Evolutionary conservation across 257 asterid genomes (phyloP).

Genomic region (Vinca minor): DNA sequence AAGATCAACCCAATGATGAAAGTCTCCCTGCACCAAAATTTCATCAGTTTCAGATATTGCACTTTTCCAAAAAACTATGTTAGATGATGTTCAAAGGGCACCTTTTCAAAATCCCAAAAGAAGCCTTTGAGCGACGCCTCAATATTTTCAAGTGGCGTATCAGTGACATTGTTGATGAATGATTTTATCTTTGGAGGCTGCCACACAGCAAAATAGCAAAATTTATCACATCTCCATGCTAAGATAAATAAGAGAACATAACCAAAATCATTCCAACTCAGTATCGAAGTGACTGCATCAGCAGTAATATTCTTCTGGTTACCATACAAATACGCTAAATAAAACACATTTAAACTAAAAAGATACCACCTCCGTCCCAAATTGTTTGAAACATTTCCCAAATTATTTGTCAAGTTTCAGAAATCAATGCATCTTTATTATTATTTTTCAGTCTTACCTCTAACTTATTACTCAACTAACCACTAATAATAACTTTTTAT

Average conservation of each 20-base stretch:
- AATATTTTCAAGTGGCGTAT: constrained; percentile 71
- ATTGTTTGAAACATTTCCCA: too few species aligned
- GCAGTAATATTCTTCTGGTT: too few species aligned
- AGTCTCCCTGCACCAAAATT: constrained; percentile 75
- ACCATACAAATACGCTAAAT: too few species aligned
- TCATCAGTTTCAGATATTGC: constrained; percentile 14
- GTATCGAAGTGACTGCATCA: too few species aligned
- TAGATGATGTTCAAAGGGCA: constrained; percentile 23
- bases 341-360: too few species aligned
- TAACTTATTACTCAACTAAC: too few species aligned
- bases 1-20: constrained; percentile 97
- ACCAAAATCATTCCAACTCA: background rate
- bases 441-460: too few species aligned
- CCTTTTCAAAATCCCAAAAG: constrained; percentile 98
- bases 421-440: too few species aligned
- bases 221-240: constrained; percentile 7
- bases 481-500: too few species aligned
- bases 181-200: constrained; percentile 86
- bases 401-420: too few species aligned
- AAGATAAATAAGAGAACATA: background rate
- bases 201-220: constrained; percentile 17
- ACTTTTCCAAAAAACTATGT: constrained; percentile 13
- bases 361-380: too few species aligned
- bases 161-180: constrained; percentile 59
- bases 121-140: constrained; percentile 67